Evolutionary conservation across 2,329 filamentous ascomycete genomes (phyloP), one percentile per base, ranked within the genome.

Genomic region (Neonectria faginata): DNA sequence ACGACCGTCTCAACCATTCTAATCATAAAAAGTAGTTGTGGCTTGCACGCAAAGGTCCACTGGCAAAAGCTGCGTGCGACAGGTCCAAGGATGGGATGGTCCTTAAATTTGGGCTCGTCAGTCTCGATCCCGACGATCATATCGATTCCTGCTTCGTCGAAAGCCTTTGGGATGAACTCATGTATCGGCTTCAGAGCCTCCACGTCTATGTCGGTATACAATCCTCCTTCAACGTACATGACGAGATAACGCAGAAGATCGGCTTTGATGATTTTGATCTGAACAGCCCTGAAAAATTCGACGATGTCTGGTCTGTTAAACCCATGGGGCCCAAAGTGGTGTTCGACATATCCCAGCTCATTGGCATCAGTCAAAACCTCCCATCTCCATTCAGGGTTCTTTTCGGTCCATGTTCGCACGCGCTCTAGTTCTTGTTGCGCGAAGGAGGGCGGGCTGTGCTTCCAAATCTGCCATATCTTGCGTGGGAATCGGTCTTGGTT

Each of bases 301-400:
- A 57, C 22, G 16, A 57, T 57, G 22, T 57, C 44, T 18, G 44
- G 55, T 57, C 55, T 57, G 44, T 57, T 50, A 20, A 57, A 50
- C 27, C 55, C 44, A 33, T 33, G 31, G 31, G 55, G 42, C 20
- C 55, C 55, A 57, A 57, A 57, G 55, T 57, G 55, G 45, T 50
- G 20, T 50, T 50, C 12, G 31, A 57, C 55, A 57, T 57, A 57
- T 29, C 39, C 44, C 55, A 57, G 44, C 45, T 50, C 55, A 29
- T 57, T 57, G 44, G 55, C 29, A 27, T 57, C n/a, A n/a, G 55
- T 57, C 39, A 57, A 36, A 18, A 57, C 55, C 55, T 57, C 55
- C 55, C 55, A 57, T 25, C 55, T 50, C 55, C 55, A 57, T 50
- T 57, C 44, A 18, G 55, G 55, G 55, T 57, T 57, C 12, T 31